Evolutionary conservation across 495 filamentous ascomycete species (phyloP).

Genomic region (Parathielavia hyrcaniae): DNA sequence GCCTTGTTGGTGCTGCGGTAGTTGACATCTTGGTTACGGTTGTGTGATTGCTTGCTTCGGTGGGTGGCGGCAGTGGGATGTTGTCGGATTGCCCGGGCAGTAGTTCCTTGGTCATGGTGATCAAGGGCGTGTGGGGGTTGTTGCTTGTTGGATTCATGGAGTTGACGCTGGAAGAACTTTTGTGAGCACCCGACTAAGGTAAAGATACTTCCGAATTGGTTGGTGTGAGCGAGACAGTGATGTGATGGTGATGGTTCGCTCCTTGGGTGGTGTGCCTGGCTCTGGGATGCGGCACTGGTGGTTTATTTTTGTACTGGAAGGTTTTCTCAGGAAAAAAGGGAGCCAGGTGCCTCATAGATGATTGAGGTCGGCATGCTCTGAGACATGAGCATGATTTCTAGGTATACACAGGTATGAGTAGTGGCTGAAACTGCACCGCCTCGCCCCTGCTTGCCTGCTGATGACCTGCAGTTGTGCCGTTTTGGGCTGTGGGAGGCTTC

Average conservation of each 20-base stretch:
- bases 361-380: background rate
- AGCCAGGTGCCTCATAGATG: background rate
- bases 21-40: too few species aligned
- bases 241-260: background rate
- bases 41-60: too few species aligned
- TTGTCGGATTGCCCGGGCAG: too few species aligned
- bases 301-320: background rate
- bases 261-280: background rate
- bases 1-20: too few species aligned
- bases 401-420: background rate
- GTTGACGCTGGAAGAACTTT: too few species aligned
- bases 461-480: background rate
- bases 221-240: background rate
- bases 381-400: background rate
- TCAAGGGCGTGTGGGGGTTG: too few species aligned
- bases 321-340: background rate
- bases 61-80: too few species aligned
- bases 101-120: too few species aligned
- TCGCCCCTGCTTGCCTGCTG: slow-evolving; percentile 3
- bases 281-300: background rate
- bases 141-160: too few species aligned
- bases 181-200: too few species aligned
- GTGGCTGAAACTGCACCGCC: slow-evolving; percentile 12
- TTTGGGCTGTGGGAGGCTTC: slow-evolving; percentile 3
- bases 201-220: too few species aligned